Evolutionary conservation across 176 grass and related monocot species (phyloP), one percentile per base, ranked within the genome.

Genomic region (Luzula sylvatica): DNA sequence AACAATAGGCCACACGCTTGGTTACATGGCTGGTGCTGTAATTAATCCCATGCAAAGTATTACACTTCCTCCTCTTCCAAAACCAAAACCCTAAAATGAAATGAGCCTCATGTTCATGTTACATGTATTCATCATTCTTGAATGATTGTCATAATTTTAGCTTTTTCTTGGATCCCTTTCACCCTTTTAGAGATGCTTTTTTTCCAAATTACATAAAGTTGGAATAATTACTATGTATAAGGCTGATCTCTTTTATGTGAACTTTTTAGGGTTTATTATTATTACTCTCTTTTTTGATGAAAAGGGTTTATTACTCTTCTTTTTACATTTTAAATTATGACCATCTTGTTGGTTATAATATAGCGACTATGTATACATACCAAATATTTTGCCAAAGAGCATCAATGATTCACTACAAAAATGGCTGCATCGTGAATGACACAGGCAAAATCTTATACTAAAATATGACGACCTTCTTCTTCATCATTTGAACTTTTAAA

Each of bases 51-150:
- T 17, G 2, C 40, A 66, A 9, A 35, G 30, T 11, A 38, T 44
- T 43, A 51, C 48, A 21, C 54, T 59, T 46, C 20, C 60, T 56
- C 52, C 60, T 56, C 45, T 45, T n/a, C 68, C 21, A 50, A 54
- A 61, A 25, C 21, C 20, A 72, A 76, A 88, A 83, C 71, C 66
- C 71, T 88, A 65, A 59, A 54, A 66, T 35, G 27, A 59, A 54
- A 66, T 35, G 27, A 71, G 57, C 57, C 44, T 28, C 39, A 28
- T 14, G 50, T 16, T n/a, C n/a, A 35, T 3, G 25, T 22, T 26
- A 46, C 26, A 43, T 35, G 30, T 35, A 59, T 59, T 59, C 56
- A 59, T 59, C 23, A 59, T 59, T 59, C 23, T 20, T 59, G 56
- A 59, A 59, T 59, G 56, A 59, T 59, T 59, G 41, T 41, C 27